Base-by-base conservation (phyloP, 1,139 yeast species). In the Blastobotrys capitulatus region DNA sequence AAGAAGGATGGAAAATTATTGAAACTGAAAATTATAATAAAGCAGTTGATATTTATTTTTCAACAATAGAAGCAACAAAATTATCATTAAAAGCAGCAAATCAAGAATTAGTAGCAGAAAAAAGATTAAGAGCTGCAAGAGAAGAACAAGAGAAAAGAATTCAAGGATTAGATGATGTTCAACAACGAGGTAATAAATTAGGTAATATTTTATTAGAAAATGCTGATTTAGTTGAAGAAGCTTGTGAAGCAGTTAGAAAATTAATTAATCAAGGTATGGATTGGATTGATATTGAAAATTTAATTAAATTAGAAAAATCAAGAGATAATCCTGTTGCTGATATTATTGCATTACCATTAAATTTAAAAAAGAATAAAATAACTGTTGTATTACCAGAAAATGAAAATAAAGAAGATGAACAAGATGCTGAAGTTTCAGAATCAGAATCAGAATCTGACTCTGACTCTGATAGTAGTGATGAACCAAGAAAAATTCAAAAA, bases 181-280 rank as follows among this genome's bases (percentile, higher is more conserved):
- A 86, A 60, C 77, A 77, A 42, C 60, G 75, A 5, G 86, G 87
- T 58, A 78, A 78, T 50, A 72, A 72, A 52, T 83, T 82, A 57
- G 97, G 96, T 13, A 83, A 81, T 56, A 73, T 86, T 6, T 80
- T 92, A 38, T 85, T 86, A 52, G 71, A 75, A 37, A 76, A 85
- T 62, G 84, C 94, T 2, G 81, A 80, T 31, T 62, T 79, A 35
- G 90, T 90, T 2, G 92, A 85, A 49, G 79, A 79, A 25, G 89
- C 95, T 44, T 82, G 79, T 52, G 69, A 65, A 13, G 83, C 87
- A 10, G 84, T 92, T 8, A 83, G 82, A 52, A 72, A 72, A 1
- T 69, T 87, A 50, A 57, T 90, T 6, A 82, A 83, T 47, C 95
- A 87, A 62, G 94, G 88, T 56, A 87, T 88, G 90, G 97, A 92